phyloP scores from a whole-genome alignment of 2,329 filamentous ascomycete species.

The Monilinia fructicola region DNA sequence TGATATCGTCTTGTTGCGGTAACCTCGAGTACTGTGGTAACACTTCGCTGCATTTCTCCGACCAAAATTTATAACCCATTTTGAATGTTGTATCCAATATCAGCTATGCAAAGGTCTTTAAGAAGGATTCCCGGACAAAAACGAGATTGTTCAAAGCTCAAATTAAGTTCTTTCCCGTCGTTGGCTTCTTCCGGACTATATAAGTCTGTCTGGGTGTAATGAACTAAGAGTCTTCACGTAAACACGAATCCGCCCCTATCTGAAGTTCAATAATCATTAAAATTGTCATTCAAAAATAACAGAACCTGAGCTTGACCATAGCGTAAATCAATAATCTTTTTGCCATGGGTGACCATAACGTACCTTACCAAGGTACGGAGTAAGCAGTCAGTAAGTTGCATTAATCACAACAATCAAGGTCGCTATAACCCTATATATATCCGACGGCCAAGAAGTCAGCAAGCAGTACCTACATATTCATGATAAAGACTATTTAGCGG shows the following conservation, averaged over 20 bases:
- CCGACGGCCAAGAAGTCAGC: background rate
- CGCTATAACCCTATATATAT: background rate
- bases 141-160: background rate
- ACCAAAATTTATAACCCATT: background rate
- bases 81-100: background rate
- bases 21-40: slow-evolving; percentile 5
- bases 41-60: background rate
- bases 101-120: too few relatives aligned
- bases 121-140: background rate
- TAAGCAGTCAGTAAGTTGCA: background rate
- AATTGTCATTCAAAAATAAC: background rate
- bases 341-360: too few relatives aligned
- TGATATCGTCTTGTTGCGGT: background rate
- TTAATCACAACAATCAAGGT: background rate
- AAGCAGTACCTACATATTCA: background rate
- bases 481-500: background rate
- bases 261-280: background rate
- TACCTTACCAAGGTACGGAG: too few relatives aligned
- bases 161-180: background rate
- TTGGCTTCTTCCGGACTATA: background rate
- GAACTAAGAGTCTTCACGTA: background rate
- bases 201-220: background rate
- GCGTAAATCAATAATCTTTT: too few relatives aligned
- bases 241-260: background rate
- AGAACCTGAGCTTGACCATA: too few relatives aligned